Base-by-base conservation (phyloP, 495 filamentous ascomycete genomes). In the Entonaema liquescens region DNA sequence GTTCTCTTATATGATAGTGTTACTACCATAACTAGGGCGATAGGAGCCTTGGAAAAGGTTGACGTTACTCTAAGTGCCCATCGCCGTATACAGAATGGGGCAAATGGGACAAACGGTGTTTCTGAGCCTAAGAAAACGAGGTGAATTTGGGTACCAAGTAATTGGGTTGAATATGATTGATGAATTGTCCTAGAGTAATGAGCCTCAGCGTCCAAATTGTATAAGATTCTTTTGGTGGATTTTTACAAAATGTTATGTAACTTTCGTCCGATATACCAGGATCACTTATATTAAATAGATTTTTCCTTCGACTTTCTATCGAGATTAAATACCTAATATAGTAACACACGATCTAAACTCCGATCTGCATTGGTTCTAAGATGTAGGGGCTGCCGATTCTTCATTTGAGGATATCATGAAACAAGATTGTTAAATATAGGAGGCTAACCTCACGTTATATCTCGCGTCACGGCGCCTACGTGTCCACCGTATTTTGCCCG, bases 1-100 rank as follows among this genome's bases (percentile, higher is more conserved):
- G 87, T 85, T 62, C 86, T 89, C 59, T 77, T 90, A 21, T 80
- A 77, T 15, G 79, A 82, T 33, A 89, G 88, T 66, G 76, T 85
- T 23, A 73, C 73, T 9, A 78, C 81, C 7, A 81, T 84, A 29
- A 84, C 84, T 28, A 74, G 74, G 52, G 86, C 84, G 0, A 79
- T 89, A 38, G 75, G 77, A 42, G 72, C 73, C 21, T 72, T 86
- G 36, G 78, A 83, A 13, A 79, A 70, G 65, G 74, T 79, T 44
- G 77, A 78, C 29, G 76, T 65, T 35, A 62, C 38, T 15, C 55
- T 77, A n/a, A 53, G 55, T 31, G 49, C 50, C 31, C 71, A 78
- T 57, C 75, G 74, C n/a, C 47, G 63, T 29, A 58, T 33, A 21
- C 40, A 64, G 3, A 28, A 52, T 12, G 50, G 55, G 0, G 38